These are phyloP conservation scores for Nicotiana rustica DNA, from an alignment of 305 asterid genomes.

Conservation along the genomic window DNA sequence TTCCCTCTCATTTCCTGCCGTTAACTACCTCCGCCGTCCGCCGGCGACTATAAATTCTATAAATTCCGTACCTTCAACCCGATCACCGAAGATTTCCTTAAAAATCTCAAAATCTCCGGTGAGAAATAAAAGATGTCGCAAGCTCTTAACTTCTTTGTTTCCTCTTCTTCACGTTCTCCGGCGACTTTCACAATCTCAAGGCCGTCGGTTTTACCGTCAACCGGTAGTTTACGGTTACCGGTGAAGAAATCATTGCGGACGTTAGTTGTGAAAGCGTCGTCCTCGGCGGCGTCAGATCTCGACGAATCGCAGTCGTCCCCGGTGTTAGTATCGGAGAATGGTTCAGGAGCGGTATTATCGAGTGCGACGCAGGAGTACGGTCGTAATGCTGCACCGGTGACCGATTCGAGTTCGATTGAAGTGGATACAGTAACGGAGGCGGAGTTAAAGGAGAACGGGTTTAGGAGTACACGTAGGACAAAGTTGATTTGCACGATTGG, in stretches of 20 bases:
- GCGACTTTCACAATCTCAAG: slow-evolving; percentile 46
- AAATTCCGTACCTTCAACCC: slow-evolving; percentile 32
- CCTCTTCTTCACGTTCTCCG: slow-evolving; percentile 56
- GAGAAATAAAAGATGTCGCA: slow-evolving; percentile 57
- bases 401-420: slow-evolving; percentile 75
- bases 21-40: background rate
- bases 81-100: slow-evolving; percentile 30
- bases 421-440: slow-evolving; percentile 95
- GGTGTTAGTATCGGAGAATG: slow-evolving; percentile 60
- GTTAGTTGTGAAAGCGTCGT: slow-evolving; percentile 53
- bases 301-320: slow-evolving; percentile 23
- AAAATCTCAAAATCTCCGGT: slow-evolving; percentile 24
- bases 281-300: slow-evolving; percentile 31
- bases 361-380: slow-evolving; percentile 45
- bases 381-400: slow-evolving; percentile 31
- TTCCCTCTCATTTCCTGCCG: background rate
- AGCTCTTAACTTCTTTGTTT: slow-evolving; percentile 62
- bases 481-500: slow-evolving; percentile 93
- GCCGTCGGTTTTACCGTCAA: slow-evolving; percentile 44
- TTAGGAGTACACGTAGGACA: slow-evolving; percentile 94
- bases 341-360: slow-evolving; percentile 49
- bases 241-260: slow-evolving; percentile 40
- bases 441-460: slow-evolving; percentile 97
- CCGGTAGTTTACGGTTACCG: slow-evolving; percentile 49
- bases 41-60: background rate